A percentile compares a stretch with the other conserved stretches of the same genome.
These are phyloP conservation scores for Glycyrrhiza uralensis DNA, from an alignment of 306 rosid genomes.

Conservation along the genomic window DNA sequence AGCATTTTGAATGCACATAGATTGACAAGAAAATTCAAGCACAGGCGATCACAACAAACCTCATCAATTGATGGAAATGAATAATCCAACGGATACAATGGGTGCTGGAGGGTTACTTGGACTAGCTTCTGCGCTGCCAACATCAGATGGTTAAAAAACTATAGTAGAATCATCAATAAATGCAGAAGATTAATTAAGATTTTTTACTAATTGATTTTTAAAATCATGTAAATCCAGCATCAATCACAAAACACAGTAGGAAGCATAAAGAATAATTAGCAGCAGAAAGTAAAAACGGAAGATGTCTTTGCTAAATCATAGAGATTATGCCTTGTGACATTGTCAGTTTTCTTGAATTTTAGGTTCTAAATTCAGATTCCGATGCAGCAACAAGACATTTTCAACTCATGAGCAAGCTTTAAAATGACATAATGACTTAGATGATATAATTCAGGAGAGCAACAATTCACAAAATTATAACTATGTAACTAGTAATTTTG, in stretches of 20 bases:
- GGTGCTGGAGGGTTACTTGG: conserved; percentile 74
- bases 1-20: conserved; percentile 10
- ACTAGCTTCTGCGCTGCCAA: conserved; percentile 70
- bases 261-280: background rate
- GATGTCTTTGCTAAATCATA: background rate
- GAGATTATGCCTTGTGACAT: background rate
- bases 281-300: background rate
- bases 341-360: background rate
- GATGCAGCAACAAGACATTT: background rate
- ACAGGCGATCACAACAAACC: conserved; percentile 41
- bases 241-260: background rate
- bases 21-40: background rate
- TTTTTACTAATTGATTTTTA: conserved; percentile 10
- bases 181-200: background rate
- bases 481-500: background rate
- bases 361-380: background rate
- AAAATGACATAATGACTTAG: background rate
- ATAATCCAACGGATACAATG: conserved; percentile 60
- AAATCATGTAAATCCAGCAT: background rate
- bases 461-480: background rate
- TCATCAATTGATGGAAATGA: conserved; percentile 49
- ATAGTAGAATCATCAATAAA: conserved; percentile 17
- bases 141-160: conserved; percentile 35
- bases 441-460: background rate
- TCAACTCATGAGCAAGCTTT: background rate